Percentiles rank a stretch among this genome's conserved stretches.
phyloP scores from a whole-genome alignment of 73 alveolate genomes.

The Uronychia binucleata region DNA sequence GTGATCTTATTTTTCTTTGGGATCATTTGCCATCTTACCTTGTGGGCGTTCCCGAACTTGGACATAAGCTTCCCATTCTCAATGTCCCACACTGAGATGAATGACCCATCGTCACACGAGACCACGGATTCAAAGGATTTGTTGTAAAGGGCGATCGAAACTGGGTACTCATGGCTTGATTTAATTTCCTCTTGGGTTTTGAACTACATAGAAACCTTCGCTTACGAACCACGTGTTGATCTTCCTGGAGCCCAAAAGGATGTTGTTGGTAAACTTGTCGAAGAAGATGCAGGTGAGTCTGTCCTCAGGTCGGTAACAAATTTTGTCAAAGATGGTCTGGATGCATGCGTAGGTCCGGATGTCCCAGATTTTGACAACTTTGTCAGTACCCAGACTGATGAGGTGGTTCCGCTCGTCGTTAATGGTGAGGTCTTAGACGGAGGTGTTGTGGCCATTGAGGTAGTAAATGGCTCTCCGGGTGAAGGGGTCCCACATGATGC shows the following conservation, averaged over 20 bases:
- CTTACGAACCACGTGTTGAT: conserved; percentile 71
- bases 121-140: conserved; percentile 67
- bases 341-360: conserved; percentile 77
- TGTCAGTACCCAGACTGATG: conserved; percentile 74
- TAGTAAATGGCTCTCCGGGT: conserved; percentile 57
- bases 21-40: too few species aligned
- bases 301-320: conserved; percentile 81
- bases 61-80: conserved; percentile 69
- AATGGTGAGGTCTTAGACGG: conserved; percentile 65
- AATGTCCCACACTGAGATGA: conserved; percentile 73
- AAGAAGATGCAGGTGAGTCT: conserved; percentile 65
- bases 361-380: conserved; percentile 82
- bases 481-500: conserved; percentile 76
- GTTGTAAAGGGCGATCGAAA: conserved; percentile 62
- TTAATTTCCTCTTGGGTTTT: conserved; percentile 77
- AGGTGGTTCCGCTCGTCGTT: conserved; percentile 74
- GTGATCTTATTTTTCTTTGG: conserved; percentile 62
- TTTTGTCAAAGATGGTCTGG: conserved; percentile 71
- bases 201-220: too few species aligned
- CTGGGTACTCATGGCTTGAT: conserved; percentile 75
- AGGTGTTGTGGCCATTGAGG: conserved; percentile 69
- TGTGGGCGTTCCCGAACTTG: conserved; percentile 74
- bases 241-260: conserved; percentile 66
- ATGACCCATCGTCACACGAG: conserved; percentile 76
- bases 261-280: conserved; percentile 55